These are phyloP conservation scores for Chlamydomonas applanata DNA, from an alignment of 139 green algal species.

Conservation along the genomic window DNA sequence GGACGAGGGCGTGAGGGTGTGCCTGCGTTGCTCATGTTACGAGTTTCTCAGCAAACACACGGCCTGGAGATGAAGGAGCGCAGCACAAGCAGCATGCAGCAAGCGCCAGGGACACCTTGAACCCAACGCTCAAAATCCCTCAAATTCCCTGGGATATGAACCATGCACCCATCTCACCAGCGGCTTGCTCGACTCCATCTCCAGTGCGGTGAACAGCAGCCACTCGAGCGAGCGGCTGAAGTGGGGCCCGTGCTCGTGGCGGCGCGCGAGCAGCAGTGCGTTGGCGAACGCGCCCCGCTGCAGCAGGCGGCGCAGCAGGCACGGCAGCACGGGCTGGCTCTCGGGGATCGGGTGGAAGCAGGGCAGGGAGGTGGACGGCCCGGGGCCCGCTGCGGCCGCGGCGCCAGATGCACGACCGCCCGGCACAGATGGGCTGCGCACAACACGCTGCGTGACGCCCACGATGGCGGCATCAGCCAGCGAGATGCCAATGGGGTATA, in stretches of 20 bases:
- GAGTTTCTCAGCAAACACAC: no score
- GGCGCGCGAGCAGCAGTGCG: conserved; percentile 56
- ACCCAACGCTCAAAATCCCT: no score
- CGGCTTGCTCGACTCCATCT: conserved; percentile 57
- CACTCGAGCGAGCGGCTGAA: conserved; percentile 92
- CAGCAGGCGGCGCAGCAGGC: conserved; percentile 80
- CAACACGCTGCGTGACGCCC: conserved; percentile 57
- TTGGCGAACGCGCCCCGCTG: conserved; percentile 60
- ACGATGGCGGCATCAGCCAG: conserved; percentile 86
- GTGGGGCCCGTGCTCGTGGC: conserved; percentile 66
- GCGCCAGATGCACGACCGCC: neutral
- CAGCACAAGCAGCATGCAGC: no score
- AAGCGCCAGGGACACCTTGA: no score
- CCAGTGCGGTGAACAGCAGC: conserved; percentile 93
- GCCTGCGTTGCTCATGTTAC: no score
- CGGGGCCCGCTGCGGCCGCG: neutral
- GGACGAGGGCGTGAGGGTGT: no score
- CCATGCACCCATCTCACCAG: no score
- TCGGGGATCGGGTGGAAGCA: conserved; percentile 83
- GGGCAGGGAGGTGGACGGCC: conserved; percentile 24
- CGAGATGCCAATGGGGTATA: conserved; percentile 91
- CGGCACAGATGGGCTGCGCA: conserved; percentile 2
- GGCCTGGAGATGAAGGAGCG: no score
- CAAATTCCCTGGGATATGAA: no score
- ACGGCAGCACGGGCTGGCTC: conserved; percentile 90